Evolutionary conservation across 129 eudicot species (phyloP), one percentile per base, ranked within the genome.

Genomic region (Cynara cardunculus): DNA sequence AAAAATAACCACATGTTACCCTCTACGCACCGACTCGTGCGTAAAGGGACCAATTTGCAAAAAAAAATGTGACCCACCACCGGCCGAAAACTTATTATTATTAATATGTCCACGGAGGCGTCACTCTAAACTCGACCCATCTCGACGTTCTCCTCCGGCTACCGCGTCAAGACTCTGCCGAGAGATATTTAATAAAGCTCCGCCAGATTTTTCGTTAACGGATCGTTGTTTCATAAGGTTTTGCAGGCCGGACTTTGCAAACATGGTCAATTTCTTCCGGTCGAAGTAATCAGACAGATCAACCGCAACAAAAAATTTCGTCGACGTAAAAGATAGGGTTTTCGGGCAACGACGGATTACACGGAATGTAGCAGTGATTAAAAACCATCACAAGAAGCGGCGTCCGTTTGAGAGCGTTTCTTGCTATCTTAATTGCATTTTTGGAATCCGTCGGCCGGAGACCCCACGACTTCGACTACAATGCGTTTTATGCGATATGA

Each of bases 41-140:
- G n/a, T n/a, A n/a, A n/a, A n/a, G n/a, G n/a, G n/a, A n/a, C n/a
- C n/a, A n/a, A n/a, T n/a, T n/a, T n/a, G n/a, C n/a, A n/a, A n/a
- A n/a, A n/a, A n/a, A n/a, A n/a, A n/a, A n/a, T n/a, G n/a, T n/a
- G n/a, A n/a, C n/a, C n/a, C n/a, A n/a, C n/a, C n/a, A n/a, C n/a
- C n/a, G n/a, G n/a, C n/a, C n/a, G n/a, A n/a, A n/a, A n/a, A n/a
- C n/a, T n/a, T n/a, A n/a, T n/a, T n/a, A n/a, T n/a, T n/a, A n/a
- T n/a, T n/a, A n/a, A n/a, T n/a, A n/a, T n/a, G 72, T 89, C 96
- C 13, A 84, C 87, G 46, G 98, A 97, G 14, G 94, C 97, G 82
- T 93, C 98, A 14, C 91, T 87, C 98, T 97, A 93, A 93, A 93
- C 97, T 93, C 98, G 8, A 93, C 86, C 96, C 97, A 93, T 39